Evolutionary conservation across 2,329 filamentous ascomycete species (phyloP).

Genomic region (Aspergillus latus): DNA sequence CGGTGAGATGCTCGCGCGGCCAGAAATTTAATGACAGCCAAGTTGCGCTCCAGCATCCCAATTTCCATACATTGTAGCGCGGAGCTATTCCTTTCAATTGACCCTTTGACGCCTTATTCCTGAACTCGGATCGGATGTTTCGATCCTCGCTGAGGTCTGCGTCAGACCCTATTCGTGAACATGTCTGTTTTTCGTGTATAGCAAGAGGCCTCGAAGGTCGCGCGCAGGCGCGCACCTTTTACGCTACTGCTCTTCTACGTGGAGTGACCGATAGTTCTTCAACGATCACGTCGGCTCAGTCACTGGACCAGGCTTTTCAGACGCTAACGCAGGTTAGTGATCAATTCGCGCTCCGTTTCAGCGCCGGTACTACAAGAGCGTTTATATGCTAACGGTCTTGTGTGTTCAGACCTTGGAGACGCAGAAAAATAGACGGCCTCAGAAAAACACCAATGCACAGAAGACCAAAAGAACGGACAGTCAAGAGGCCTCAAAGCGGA

Average conservation of each 20-base stretch:
- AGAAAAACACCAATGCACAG: neutral
- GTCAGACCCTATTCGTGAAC: conserved; percentile 34
- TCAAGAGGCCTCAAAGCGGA: neutral
- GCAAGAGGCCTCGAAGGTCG: conserved; percentile 26
- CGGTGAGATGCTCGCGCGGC: conserved; percentile 6
- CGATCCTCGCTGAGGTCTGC: conserved; percentile 38
- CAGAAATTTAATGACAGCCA: conserved; percentile 17
- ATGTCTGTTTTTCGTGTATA: conserved; percentile 40
- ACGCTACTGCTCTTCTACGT: conserved; percentile 23
- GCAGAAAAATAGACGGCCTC: neutral
- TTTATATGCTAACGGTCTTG: neutral
- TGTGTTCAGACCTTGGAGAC: neutral
- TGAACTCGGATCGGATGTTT: conserved; percentile 35
- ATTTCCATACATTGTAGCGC: neutral
- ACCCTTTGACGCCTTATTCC: neutral
- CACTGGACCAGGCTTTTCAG: conserved; percentile 3
- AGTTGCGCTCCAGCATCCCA: neutral
- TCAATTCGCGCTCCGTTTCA: neutral
- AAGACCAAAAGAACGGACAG: no score
- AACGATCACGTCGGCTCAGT: neutral
- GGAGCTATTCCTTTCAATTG: neutral
- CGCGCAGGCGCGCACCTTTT: conserved; percentile 27
- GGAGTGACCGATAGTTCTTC: neutral
- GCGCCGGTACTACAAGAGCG: neutral
- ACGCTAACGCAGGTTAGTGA: conserved; percentile 10